These are phyloP conservation scores for Colletotrichum australisinense DNA, from an alignment of 2,329 filamentous ascomycete species.

Conservation along the genomic window DNA sequence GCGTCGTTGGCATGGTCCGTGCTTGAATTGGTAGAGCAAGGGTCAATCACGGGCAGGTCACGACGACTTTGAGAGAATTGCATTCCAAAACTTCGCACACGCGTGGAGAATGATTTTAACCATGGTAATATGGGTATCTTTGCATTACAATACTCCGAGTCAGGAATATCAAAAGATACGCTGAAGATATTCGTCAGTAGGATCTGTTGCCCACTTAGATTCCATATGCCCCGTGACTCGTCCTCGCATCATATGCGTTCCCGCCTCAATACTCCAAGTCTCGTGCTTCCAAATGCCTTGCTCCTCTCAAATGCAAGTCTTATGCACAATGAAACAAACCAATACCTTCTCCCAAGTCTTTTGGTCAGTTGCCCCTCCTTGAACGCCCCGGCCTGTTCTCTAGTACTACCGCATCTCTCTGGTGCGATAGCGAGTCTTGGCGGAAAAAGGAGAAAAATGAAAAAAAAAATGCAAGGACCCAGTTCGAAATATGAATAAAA, in stretches of 20 bases:
- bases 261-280: constrained; percentile 19
- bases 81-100: not conserved
- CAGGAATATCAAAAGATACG: not conserved
- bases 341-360: constrained; percentile 14
- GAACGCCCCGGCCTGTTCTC: constrained; percentile 23
- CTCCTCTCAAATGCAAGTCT: not conserved
- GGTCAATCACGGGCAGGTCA: not conserved
- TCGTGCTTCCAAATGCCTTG: constrained; percentile 16
- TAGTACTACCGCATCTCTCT: not conserved
- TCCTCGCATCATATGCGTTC: constrained; percentile 11
- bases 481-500: not conserved
- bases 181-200: not conserved
- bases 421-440: not conserved
- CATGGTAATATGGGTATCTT: constrained; percentile 2
- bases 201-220: not conserved
- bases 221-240: constrained; percentile 4
- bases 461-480: not conserved
- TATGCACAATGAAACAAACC: constrained; percentile 11
- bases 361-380: constrained; percentile 2
- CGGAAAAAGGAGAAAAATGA: not conserved
- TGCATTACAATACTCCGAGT: not conserved
- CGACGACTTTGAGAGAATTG: not conserved
- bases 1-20: not conserved
- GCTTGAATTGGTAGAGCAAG: not conserved
- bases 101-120: not conserved